Base-by-base conservation (phyloP, 179 eudicot genomes). In the Actinidia chinensis region DNA sequence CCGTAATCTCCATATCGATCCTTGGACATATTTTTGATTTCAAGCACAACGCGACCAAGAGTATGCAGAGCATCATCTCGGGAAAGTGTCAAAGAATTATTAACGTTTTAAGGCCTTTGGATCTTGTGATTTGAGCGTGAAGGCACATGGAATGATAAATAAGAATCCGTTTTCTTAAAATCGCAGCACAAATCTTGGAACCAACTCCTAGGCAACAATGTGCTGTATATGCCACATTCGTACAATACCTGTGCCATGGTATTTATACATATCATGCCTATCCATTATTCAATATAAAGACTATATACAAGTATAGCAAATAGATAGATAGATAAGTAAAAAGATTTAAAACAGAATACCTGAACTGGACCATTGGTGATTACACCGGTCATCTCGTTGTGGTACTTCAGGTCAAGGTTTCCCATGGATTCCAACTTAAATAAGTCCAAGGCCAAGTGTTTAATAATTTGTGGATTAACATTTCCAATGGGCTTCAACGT, bases 161-260 rank as follows among this genome's bases (percentile, higher is more conserved):
- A 2, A 28, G 33, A 28, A 28, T 2, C 33, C 1, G 33, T 28
- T 28, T 2, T 28, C 33, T 28, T 28, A 28, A 28, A 28, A 28
- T 28, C 33, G 33, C 33, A 28, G 33, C 33, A 69, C 67, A 42
- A 78, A 36, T 5, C 28, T 13, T 68, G 75, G 12, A 68, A 23
- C 17, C 22, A 42, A 23, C 67, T 43, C 11, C 80, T 67, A 54
- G 74, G 65, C 42, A 78, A 54, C 56, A 75, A 75, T 28, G n/a
- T 61, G 78, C 58, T 78, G 66, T 52, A 15, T 68, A 78, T 69
- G 42, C 56, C 61, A 68, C 52, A 78, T 55, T 68, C 74, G 43
- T 22, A 54, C 14, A 78, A 43, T 18, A 65, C 75, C 80, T 78
- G 67, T 25, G 23, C 22, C 75, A 78, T 43, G 46, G 17, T 36